Percentiles rank a stretch among this genome's conserved stretches.
phyloP scores from a whole-genome alignment of 2,329 filamentous ascomycete genomes.

The Cladobotryum protrusum region DNA sequence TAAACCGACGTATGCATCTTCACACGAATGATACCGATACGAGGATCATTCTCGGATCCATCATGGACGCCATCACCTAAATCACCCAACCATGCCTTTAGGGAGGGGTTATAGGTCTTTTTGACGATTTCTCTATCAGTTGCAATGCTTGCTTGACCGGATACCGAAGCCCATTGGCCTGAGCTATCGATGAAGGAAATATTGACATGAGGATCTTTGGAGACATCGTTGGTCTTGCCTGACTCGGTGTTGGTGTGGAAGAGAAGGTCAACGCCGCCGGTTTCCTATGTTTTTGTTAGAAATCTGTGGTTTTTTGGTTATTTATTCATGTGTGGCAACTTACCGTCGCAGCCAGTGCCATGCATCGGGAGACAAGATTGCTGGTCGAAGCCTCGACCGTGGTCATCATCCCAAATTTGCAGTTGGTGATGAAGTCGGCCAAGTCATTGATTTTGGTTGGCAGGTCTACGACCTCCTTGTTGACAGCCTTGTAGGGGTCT shows the following conservation, averaged over 20 bases:
- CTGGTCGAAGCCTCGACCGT: slow-evolving; percentile 61
- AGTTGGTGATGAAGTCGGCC: slow-evolving; percentile 59
- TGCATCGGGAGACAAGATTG: slow-evolving; percentile 71
- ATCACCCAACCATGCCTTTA: slow-evolving; percentile 85
- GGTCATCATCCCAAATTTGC: slow-evolving; percentile 88
- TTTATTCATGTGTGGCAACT: slow-evolving; percentile 9
- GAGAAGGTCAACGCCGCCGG: slow-evolving; percentile 71
- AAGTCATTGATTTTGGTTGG: slow-evolving; percentile 74
- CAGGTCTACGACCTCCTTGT: slow-evolving; percentile 55
- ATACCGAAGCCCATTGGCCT: slow-evolving; percentile 82
- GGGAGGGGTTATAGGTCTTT: slow-evolving; percentile 65
- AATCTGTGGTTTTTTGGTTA: background rate
- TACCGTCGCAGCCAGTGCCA: slow-evolving; percentile 78
- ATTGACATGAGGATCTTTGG: slow-evolving; percentile 67
- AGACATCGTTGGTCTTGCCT: slow-evolving; percentile 77
- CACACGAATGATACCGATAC: slow-evolving; percentile 75
- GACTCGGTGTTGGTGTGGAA: slow-evolving; percentile 92
- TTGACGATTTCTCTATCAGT: slow-evolving; percentile 62
- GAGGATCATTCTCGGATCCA: slow-evolving; percentile 72
- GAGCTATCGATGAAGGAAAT: slow-evolving; percentile 69
- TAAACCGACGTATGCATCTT: slow-evolving; percentile 69
- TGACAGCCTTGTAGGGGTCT: slow-evolving; percentile 76
- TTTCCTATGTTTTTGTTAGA: slow-evolving; percentile 49
- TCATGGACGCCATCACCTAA: slow-evolving; percentile 78
- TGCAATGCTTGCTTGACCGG: slow-evolving; percentile 63